phyloP scores from a whole-genome alignment of 148 eudicot species.

The Heliosperma pusillum region DNA sequence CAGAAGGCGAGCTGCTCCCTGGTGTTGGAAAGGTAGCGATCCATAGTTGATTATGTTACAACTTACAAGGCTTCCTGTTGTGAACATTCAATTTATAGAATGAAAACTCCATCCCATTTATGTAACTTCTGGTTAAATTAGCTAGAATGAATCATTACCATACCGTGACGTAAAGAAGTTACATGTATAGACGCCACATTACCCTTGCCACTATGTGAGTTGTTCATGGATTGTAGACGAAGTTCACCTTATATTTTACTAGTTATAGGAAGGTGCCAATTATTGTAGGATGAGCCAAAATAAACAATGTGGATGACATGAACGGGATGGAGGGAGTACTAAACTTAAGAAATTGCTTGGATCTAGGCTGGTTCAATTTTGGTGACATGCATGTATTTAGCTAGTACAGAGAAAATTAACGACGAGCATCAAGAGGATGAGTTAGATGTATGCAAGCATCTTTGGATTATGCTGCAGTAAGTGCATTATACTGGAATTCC shows the following conservation, averaged over 20 bases:
- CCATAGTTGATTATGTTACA: constrained; percentile 8
- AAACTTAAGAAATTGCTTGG: background rate
- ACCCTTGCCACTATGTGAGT: background rate
- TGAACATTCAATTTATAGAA: background rate
- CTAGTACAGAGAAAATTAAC: background rate
- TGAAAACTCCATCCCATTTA: background rate
- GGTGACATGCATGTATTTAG: background rate
- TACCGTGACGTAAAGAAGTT: background rate
- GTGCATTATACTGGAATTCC: background rate
- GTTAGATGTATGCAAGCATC: background rate
- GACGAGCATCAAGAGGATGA: background rate
- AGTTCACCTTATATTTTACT: background rate
- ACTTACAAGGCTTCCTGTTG: background rate
- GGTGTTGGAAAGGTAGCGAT: constrained; percentile 85
- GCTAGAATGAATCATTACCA: background rate
- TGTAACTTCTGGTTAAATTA: background rate
- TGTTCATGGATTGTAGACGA: background rate
- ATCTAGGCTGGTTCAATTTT: background rate
- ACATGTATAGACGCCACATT: background rate
- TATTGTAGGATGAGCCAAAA: background rate
- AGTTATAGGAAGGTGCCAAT: background rate
- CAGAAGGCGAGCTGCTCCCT: constrained; percentile 46
- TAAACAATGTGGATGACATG: background rate
- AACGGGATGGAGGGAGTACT: background rate
- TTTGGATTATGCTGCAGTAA: background rate